A percentile compares a stretch with the other conserved stretches of the same genome.
These are phyloP conservation scores for Aspergillus sojae DNA, from an alignment of 2,329 filamentous ascomycete genomes.

Conservation along the genomic window DNA sequence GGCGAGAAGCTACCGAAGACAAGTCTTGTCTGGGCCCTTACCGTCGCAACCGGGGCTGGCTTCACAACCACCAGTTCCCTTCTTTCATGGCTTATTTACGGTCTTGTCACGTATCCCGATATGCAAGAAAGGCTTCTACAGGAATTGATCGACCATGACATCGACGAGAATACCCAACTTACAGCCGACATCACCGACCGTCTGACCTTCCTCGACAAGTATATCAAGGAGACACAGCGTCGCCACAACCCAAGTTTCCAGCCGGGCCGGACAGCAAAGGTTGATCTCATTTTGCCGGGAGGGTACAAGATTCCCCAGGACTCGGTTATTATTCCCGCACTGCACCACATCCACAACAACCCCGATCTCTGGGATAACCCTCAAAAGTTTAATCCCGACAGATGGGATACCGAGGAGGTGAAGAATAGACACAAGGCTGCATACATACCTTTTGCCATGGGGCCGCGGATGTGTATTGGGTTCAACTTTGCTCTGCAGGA, in stretches of 20 bases:
- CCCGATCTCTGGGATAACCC: slow-evolving; percentile 61
- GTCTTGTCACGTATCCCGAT: slow-evolving; percentile 55
- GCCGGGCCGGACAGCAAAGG: slow-evolving; percentile 58
- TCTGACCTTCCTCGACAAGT: slow-evolving; percentile 48
- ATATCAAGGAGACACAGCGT: slow-evolving; percentile 62
- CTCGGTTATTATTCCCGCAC: slow-evolving; percentile 55
- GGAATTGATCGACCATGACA: slow-evolving; percentile 56
- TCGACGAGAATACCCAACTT: slow-evolving; percentile 44
- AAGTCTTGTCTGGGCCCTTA: slow-evolving; percentile 43
- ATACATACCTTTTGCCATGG: slow-evolving; percentile 63
- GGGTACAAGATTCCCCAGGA: slow-evolving; percentile 59
- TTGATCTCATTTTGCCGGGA: slow-evolving; percentile 61
- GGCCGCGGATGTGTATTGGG: slow-evolving; percentile 62
- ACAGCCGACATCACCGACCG: slow-evolving; percentile 51
- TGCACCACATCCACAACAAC: slow-evolving; percentile 54
- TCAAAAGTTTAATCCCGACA: slow-evolving; percentile 59
- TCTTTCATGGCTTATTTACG: slow-evolving; percentile 61
- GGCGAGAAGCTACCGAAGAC: slow-evolving; percentile 56
- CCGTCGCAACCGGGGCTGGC: slow-evolving; percentile 59
- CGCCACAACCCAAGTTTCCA: slow-evolving; percentile 64
- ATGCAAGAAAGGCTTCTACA: slow-evolving; percentile 61
- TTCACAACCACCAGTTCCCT: slow-evolving; percentile 63
- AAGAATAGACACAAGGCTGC: slow-evolving; percentile 54
- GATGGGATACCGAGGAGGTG: slow-evolving; percentile 59
- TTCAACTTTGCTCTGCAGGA: slow-evolving; percentile 67